These are phyloP conservation scores for Hanseniaspora clermontiae DNA, from an alignment of 805 yeast genomes.

Conservation along the genomic window DNA sequence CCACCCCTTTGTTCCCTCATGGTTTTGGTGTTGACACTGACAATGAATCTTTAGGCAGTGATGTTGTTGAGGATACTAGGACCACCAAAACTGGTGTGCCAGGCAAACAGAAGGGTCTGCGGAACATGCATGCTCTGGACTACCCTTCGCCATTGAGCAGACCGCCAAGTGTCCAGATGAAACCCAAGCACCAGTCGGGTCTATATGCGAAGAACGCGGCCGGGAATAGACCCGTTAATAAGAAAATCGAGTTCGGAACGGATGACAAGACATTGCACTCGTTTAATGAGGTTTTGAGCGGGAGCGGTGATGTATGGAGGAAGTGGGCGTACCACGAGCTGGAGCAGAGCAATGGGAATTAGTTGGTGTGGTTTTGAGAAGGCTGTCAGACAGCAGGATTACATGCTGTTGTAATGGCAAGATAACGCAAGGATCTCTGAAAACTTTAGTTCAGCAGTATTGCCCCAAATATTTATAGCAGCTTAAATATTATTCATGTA, in stretches of 20 bases:
- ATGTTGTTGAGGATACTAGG: neutral
- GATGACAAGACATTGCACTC: conserved; percentile 40
- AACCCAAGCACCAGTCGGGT: neutral
- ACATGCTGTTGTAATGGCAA: too few species aligned
- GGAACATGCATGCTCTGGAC: neutral
- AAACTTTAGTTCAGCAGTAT: too few species aligned
- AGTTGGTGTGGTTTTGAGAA: too few species aligned
- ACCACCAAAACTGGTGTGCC: neutral
- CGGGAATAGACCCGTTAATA: neutral
- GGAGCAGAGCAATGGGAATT: conserved; percentile 30
- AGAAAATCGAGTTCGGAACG: conserved; percentile 24
- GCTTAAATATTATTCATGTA: too few species aligned
- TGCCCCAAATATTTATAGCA: too few species aligned
- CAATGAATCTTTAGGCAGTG: neutral
- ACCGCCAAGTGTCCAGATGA: neutral
- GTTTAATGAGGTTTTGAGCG: conserved; percentile 58
- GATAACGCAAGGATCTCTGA: too few species aligned
- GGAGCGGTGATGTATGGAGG: conserved; percentile 82
- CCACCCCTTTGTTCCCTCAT: neutral
- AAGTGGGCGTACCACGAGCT: conserved; percentile 60
- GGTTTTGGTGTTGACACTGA: neutral
- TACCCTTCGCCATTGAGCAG: neutral
- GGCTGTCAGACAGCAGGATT: too few species aligned
- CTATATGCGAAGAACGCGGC: neutral
- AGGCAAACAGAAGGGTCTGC: neutral